Evolutionary conservation across 228 moss, liverwort and hornwort species (phyloP), one percentile per base, ranked within the genome.

Genomic region (Sphagnum fallax): DNA sequence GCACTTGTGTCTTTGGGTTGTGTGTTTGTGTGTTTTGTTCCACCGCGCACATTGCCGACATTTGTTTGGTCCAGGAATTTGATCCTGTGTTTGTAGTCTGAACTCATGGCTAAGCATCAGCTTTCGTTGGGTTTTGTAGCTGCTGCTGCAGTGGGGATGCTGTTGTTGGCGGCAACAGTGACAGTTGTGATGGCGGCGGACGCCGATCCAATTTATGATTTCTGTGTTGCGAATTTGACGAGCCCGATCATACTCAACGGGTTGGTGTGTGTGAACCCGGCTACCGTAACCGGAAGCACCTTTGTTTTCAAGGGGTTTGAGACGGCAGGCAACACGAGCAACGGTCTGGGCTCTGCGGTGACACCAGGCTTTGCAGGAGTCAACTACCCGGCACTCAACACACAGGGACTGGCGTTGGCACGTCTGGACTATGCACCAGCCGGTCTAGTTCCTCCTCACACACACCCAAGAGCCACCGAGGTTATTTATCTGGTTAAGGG

Each of bases 391-490:
- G 65, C 7, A 58, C 80, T 5, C 75, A 72, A 7, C 65, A 80
- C n/a, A 63, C 77, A 5, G 75, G 84, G 4, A 0, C 75, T 14
- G 75, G 77, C 60, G 67, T 61, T 7, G 75, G 77, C 65, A 70
- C 75, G 10, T 61, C 75, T 66, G 73, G 70, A 62, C 69, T 75
- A 58, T 66, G 64, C 0, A 69, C 82, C 5, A 66, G 83, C 48
- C 66, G 86, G 0, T 74, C 59, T 83, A 48, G 75, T 77, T 64
- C 32, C 86, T 47, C 77, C 78, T 8, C 80, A 83, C 70, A 80
- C 75, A 48, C 83, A 83, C 51, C 83, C 86, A 0, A 63, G 70
- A 13, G 84, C 74, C 10, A 74, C 77, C 0, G 83, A 83, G 74
- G 4, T 75, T 12, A 14, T 83, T 10, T 62, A 52, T 10, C 72